Base-by-base conservation (phyloP, 768 basidiomycete genomes). In the Kwoniella bestiolae region DNA sequence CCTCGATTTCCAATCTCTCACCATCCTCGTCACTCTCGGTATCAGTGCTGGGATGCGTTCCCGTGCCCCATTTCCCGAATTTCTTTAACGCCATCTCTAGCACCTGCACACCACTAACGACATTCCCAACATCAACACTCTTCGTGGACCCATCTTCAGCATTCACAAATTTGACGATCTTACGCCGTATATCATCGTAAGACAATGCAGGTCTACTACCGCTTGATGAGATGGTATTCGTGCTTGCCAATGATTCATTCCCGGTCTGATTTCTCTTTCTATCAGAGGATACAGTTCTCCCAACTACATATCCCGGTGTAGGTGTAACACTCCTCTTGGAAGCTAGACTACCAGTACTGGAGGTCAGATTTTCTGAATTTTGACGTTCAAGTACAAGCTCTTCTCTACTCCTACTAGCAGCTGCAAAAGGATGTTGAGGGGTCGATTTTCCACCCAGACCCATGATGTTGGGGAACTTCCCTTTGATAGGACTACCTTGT, bases 21-120 rank as follows among this genome's bases (percentile, higher is more conserved):
- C 89, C 89, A 31, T 91, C 89, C 18, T 75, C 77, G 34, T 88
- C 88, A 0, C 85, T 87, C 63, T 87, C 87, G n/a, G 86, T 85
- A 41, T 86, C 84, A 31, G 80, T 74, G 25, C 34, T 58, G 12
- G 69, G 82, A 56, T 85, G 84, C 2, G 70, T 50, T 7, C 67
- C 71, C n/a, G 66, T 63, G 4, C 68, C 63, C 79, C 79, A 79
- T 69, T 93, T 95, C 49, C 88, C 88, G 70, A 95, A 91, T 81
- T 99, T 99, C 78, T 87, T 91, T 67, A 99, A 83, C 1, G 91
- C 94, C 71, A 90, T 88, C 70, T 92, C 90, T 56, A 98, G 85
- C 2, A 97, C 87, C 73, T 98, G 93, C 2, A 90, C 85, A 8
- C 93, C 94, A 28, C 88, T 89, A 1, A 84, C 84, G 74, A 91